phyloP scores from a whole-genome alignment of 352 stramenopile genomes.

The Aphanomyces astaci region DNA sequence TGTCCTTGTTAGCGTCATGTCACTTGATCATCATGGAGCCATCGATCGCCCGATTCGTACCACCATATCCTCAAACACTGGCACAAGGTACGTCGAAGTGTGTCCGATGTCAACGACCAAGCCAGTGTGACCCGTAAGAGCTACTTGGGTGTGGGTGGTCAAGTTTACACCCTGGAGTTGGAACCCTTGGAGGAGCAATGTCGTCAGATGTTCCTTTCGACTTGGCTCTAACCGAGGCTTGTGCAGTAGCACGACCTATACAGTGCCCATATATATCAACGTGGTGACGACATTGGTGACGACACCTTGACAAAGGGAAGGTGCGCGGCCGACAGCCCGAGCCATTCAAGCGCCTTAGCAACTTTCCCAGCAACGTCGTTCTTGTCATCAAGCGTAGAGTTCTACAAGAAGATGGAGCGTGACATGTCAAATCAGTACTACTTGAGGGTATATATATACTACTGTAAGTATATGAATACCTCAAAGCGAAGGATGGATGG shows the following conservation, averaged over 20 bases:
- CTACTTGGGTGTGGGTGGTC: slow-evolving; percentile 9
- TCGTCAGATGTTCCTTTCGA: slow-evolving; percentile 3
- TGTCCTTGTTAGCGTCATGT: no score
- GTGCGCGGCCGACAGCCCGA: background rate
- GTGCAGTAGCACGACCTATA: slow-evolving; percentile 16
- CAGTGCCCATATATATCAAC: no score
- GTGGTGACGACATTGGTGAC: no score
- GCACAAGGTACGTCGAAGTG: background rate
- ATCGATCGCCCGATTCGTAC: background rate
- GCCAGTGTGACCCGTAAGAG: slow-evolving; percentile 9
- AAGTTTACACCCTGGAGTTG: background rate
- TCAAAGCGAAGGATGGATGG: background rate
- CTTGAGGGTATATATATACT: no score
- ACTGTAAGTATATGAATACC: no score
- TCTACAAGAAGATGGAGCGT: no score
- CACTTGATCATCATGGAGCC: no score
- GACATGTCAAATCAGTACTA: no score
- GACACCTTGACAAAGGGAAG: background rate
- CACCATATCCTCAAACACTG: slow-evolving; percentile 23
- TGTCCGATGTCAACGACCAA: slow-evolving; percentile 14
- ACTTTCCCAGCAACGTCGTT: background rate
- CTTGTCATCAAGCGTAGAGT: no score
- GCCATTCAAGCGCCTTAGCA: background rate
- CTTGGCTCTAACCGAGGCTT: background rate
- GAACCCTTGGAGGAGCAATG: background rate